Evolutionary conservation across 2,329 filamentous ascomycete genomes (phyloP), one percentile per base, ranked within the genome.

Genomic region (Fusarium lyarnte): DNA sequence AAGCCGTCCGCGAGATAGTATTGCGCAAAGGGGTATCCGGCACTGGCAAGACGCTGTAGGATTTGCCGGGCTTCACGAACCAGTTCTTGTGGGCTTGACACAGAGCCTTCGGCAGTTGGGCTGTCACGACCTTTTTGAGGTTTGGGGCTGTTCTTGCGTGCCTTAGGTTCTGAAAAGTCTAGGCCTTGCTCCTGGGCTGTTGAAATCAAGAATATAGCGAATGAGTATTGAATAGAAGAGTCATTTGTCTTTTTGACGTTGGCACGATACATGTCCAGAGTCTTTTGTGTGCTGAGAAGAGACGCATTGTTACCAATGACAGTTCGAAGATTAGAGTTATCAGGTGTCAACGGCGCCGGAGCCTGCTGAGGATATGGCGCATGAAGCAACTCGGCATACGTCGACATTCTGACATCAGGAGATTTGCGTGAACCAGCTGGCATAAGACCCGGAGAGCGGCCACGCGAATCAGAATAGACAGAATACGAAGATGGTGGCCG

Each of bases 201-300:
- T 51, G 95, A 93, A 74, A 98, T 92, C 85, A 99, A 90, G 81
- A 97, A 97, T 41, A 98, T 89, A 5, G 96, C 96, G 82, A 99
- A 98, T 35, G 97, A 96, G 81, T 98, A 98, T 81, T 98, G 94
- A 38, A 97, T 93, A 8, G 93, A 91, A 21, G 92, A 87, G 81
- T 98, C 94, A 70, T 93, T 96, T 6, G 96, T 97, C 85, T 99
- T 99, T 85, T 98, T 98, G 65, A 98, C 94, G 78, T 98, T 99
- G 61, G 92, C 92, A 47, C 95, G 90, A 81, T 99, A 99, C 95
- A 98, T 98, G 61, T 98, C 95, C 53, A 99, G 88, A 4, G 96
- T 99, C 83, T 98, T 95, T 79, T 95, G 93, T 38, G 94, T 92
- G 78, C 94, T 95, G 35, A 99, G 88, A 17, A 99, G 87, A 25